Conservation (phyloP, 306 rosid genomes). For the Morella rubra region DNA sequence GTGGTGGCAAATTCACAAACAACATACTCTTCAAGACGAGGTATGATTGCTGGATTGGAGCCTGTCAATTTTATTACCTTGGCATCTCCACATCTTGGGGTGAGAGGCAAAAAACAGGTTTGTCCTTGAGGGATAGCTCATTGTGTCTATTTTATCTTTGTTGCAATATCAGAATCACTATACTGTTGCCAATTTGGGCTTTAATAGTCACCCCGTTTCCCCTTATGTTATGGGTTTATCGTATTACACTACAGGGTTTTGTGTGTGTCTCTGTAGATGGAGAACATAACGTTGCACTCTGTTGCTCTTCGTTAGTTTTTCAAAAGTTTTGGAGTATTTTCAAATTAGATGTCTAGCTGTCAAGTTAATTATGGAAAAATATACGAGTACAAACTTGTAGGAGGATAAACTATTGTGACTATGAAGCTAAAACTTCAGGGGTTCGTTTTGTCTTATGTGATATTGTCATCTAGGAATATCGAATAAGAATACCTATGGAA, state of each 20-base stretch:
- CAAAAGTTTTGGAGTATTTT: neutral
- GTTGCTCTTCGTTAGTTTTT: neutral
- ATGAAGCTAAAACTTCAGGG: neutral
- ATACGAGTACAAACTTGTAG: neutral
- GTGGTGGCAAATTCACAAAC: constrained; percentile 30
- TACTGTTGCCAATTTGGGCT: constrained; percentile 10
- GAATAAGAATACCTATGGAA: neutral
- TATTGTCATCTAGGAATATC: neutral
- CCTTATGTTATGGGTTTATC: neutral
- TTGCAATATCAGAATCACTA: neutral
- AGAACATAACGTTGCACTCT: no score
- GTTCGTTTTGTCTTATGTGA: neutral
- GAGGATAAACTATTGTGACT: neutral
- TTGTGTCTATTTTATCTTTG: constrained; percentile 14
- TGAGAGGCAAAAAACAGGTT: constrained; percentile 91
- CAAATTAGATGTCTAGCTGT: neutral
- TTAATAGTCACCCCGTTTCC: neutral
- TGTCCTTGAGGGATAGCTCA: constrained; percentile 31
- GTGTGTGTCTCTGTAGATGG: neutral
- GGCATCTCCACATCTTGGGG: constrained; percentile 97
- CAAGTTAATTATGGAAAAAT: neutral
- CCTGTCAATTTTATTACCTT: constrained; percentile 88
- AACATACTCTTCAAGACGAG: constrained; percentile 45
- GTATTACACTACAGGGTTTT: neutral
- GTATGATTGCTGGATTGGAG: constrained; percentile 80